phyloP scores from a whole-genome alignment of 2,329 filamentous ascomycete genomes.

The Cladosporium oxysporum region DNA sequence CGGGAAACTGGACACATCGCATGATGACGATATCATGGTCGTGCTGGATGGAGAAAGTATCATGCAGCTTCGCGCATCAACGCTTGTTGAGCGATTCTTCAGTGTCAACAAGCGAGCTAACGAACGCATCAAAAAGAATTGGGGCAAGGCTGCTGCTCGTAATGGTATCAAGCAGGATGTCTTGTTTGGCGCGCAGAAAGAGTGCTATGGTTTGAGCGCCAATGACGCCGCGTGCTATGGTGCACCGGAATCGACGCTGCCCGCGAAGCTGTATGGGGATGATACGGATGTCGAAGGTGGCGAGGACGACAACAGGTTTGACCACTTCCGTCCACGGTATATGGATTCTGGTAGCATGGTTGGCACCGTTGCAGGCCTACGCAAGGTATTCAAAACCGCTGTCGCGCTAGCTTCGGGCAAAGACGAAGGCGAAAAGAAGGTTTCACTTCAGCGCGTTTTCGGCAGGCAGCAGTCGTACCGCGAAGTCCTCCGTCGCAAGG shows the following conservation, averaged over 20 bases:
- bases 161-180: constrained; percentile 9
- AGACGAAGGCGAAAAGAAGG: constrained; percentile 24
- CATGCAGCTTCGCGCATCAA: constrained; percentile 15
- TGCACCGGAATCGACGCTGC: constrained; percentile 1
- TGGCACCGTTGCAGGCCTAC: constrained; percentile 17
- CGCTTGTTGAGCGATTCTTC: constrained; percentile 16
- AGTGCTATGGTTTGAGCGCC: constrained; percentile 15
- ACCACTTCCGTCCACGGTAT: constrained; percentile 41
- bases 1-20: constrained; percentile 11
- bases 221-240: constrained; percentile 18
- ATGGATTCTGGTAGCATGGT: constrained; percentile 22
- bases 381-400: constrained; percentile 17
- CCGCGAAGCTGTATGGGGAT: constrained; percentile 7
- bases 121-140: constrained; percentile 8
- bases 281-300: constrained; percentile 17
- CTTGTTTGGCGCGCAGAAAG: constrained; percentile 13
- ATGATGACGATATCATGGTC: constrained; percentile 13
- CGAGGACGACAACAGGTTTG: constrained; percentile 17
- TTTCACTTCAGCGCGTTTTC: constrained; percentile 29
- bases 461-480: constrained; percentile 23
- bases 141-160: constrained; percentile 15
- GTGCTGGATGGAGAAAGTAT: constrained; percentile 16
- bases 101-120: constrained; percentile 12
- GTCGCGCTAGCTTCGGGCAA: constrained; percentile 24
- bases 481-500: constrained; percentile 11